Percentiles rank a stretch among this genome's conserved stretches.
Evolutionary conservation across 345 rosid genomes (phyloP).

Genomic region (Citrus reticulata): DNA sequence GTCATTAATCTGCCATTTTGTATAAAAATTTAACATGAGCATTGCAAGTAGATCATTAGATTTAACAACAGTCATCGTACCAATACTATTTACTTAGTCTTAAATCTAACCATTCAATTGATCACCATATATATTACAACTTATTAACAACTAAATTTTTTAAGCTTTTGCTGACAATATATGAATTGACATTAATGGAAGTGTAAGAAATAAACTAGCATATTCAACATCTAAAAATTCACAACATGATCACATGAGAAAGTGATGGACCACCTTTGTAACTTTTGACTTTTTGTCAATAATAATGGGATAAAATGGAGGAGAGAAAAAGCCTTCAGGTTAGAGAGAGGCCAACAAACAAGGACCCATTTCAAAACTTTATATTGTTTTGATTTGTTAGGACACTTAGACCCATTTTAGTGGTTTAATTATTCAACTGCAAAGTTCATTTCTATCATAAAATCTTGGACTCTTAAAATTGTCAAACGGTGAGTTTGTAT

Average conservation of each 20-base stretch:
- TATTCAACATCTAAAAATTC: not conserved
- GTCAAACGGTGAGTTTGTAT: no score
- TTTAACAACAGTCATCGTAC: no score
- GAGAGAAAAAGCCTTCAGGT: slow-evolving; percentile 26
- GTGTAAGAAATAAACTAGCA: slow-evolving; percentile 1
- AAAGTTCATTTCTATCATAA: no score
- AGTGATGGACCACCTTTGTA: slow-evolving; percentile 30
- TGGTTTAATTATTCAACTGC: no score
- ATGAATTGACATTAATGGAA: slow-evolving; percentile 10
- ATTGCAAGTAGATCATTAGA: no score
- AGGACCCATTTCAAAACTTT: no score
- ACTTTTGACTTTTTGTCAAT: not conserved
- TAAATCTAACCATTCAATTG: not conserved
- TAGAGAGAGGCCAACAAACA: not conserved
- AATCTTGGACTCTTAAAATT: no score
- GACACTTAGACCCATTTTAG: no score
- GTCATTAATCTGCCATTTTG: no score
- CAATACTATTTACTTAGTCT: no score
- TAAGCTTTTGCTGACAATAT: not conserved
- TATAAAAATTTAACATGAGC: no score
- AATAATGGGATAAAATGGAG: slow-evolving; percentile 24
- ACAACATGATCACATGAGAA: slow-evolving; percentile 19
- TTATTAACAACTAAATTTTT: not conserved
- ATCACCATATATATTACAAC: not conserved
- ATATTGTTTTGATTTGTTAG: no score